phyloP scores from a whole-genome alignment of 2,329 filamentous ascomycete genomes.

The Pseudocercospora vitis region DNA sequence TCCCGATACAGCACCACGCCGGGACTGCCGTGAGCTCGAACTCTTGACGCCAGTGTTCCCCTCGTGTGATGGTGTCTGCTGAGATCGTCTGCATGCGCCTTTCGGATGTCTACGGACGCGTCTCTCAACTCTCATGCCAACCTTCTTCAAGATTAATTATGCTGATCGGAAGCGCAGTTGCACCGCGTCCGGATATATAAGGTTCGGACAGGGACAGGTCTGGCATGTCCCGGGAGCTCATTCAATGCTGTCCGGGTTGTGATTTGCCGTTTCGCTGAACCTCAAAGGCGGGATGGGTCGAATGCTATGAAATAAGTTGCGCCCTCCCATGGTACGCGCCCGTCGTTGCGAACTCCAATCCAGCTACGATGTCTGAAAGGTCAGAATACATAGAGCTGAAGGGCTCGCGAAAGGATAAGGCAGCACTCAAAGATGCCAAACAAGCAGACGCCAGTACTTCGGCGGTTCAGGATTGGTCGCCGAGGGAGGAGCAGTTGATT shows the following conservation, averaged over 20 bases:
- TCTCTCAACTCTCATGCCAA: not conserved
- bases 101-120: not conserved
- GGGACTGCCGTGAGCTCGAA: not conserved
- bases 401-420: constrained; percentile 2
- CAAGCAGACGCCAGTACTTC: not conserved
- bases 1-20: not conserved
- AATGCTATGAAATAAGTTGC: not conserved
- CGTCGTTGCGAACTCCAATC: not conserved
- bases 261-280: constrained; percentile 2
- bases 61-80: not conserved
- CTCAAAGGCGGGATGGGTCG: not conserved
- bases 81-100: not conserved
- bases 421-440: not conserved
- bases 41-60: too few relatives aligned
- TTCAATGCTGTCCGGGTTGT: too few relatives aligned
- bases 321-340: not conserved
- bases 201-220: not conserved
- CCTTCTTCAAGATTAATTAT: not conserved
- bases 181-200: constrained; percentile 1
- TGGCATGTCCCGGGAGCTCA: not conserved
- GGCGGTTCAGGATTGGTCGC: constrained; percentile 27
- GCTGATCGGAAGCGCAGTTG: not conserved
- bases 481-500: constrained; percentile 30
- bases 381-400: constrained; percentile 1
- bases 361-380: not conserved